phyloP scores from a whole-genome alignment of 2,329 filamentous ascomycete species.

The Trichoderma cornu-damae region DNA sequence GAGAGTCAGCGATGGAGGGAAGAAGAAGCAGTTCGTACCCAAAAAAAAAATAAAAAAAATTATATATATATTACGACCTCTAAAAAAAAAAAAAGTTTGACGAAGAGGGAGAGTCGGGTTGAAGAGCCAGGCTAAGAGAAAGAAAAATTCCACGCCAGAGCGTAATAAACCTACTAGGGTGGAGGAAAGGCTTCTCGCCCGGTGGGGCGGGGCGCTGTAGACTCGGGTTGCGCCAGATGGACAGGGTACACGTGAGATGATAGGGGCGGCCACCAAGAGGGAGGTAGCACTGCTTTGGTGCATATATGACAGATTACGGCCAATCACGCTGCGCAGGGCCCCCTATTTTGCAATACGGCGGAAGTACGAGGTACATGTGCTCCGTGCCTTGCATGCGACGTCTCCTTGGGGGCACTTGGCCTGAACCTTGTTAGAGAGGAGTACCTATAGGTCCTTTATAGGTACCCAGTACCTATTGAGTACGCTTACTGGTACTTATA shows the following conservation, averaged over 20 bases:
- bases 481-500: no score
- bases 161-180: conserved; percentile 19
- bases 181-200: conserved; percentile 1
- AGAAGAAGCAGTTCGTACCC: conserved; percentile 18
- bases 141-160: conserved; percentile 19
- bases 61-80: conserved; percentile 3
- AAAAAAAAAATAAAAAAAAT: conserved; percentile 9
- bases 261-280: conserved; percentile 8
- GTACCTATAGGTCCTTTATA: no score
- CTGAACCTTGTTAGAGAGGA: no score
- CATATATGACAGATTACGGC: conserved; percentile 15
- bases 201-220: neutral
- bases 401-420: no score
- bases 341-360: conserved; percentile 14
- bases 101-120: conserved; percentile 17
- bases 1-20: conserved; percentile 19
- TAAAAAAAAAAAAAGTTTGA: no score
- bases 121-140: conserved; percentile 15
- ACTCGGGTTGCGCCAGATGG: neutral
- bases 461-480: no score
- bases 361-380: neutral
- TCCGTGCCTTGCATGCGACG: neutral
- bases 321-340: neutral
- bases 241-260: conserved; percentile 7
- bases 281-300: conserved; percentile 13